Evolutionary conservation across 2,329 filamentous ascomycete genomes (phyloP).

Genomic region (Reticulascus tulasneorum): DNA sequence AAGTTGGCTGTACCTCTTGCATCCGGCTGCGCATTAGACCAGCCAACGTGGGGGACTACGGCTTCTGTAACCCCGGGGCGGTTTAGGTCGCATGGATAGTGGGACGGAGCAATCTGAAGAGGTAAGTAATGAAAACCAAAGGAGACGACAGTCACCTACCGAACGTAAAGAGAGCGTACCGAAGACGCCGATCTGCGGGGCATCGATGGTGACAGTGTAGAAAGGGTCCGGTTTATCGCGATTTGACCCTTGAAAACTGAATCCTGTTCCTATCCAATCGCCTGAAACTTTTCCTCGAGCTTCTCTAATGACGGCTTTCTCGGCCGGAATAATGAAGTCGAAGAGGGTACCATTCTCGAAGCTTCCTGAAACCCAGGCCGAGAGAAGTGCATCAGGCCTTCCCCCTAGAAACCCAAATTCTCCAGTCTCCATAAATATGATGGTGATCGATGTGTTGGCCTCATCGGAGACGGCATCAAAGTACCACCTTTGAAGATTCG

Average conservation of each 20-base stretch:
- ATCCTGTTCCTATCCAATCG: conserved; percentile 1
- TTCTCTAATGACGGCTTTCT: neutral
- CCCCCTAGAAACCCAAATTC: too few species aligned
- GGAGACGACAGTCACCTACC: neutral
- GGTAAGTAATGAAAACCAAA: neutral
- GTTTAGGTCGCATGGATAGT: conserved; percentile 1
- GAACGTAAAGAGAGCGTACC: neutral
- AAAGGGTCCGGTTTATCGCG: conserved; percentile 1
- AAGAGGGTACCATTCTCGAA: conserved; percentile 1
- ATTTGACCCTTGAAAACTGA: neutral
- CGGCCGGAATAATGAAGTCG: neutral
- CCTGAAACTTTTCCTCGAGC: neutral
- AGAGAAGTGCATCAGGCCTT: too few species aligned
- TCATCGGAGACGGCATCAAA: too few species aligned
- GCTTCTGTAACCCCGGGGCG: neutral
- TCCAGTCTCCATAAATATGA: too few species aligned
- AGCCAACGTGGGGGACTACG: neutral
- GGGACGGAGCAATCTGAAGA: neutral
- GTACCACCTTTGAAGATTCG: too few species aligned
- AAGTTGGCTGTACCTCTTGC: neutral
- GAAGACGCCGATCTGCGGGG: neutral
- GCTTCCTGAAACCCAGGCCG: neutral
- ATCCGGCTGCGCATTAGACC: neutral
- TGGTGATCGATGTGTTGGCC: too few species aligned
- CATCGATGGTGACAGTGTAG: neutral